Base-by-base conservation (phyloP, 2,329 filamentous ascomycete genomes). In the Ambrosiella beaveri region DNA sequence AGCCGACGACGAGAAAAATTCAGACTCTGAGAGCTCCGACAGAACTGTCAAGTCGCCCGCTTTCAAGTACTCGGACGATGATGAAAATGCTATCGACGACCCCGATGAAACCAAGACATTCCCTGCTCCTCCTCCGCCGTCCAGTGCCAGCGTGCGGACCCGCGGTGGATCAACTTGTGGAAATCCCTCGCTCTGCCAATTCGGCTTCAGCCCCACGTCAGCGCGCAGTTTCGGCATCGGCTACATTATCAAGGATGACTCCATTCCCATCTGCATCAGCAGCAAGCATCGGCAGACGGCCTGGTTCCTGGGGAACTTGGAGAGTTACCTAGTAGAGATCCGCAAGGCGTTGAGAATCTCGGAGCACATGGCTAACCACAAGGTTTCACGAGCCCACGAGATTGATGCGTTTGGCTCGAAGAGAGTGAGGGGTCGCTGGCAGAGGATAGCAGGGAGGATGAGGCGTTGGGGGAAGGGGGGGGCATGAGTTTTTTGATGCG, bases 171-270 rank as follows among this genome's bases (percentile, higher is more conserved):
- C 52, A 19, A 51, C 64, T 62, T 98, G 93, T 70, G 93, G 93
- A 60, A 98, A 97, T 70, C 93, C 93, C 0, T 88, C 85, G 0
- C 81, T 98, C 15, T 83, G 93, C 1, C 91, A 97, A 65, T 98
- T 98, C 65, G 93, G 93, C 2, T 98, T 98, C 67, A 93, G 93
- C 0, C 93, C 93, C 1, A 95, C 91, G 0, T 91, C 87, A 0
- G 91, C 84, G 1, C 89, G 96, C 63, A 93, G 93, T 0, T 97
- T 97, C 66, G 93, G 93, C 37, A 96, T 98, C 58, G 93, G 93
- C 1, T 98, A 98, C 73, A 97, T 98, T 66, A 96, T 98, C 78
- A 98, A 98, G 71, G 88, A 94, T 64, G 87, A 93, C 56, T 56
- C 59, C 40, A 62, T 64, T 61, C 88, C 84, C 52, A 91, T 98